phyloP scores from a whole-genome alignment of 768 basidiomycete species.

The Leucocoprinus leucothites region DNA sequence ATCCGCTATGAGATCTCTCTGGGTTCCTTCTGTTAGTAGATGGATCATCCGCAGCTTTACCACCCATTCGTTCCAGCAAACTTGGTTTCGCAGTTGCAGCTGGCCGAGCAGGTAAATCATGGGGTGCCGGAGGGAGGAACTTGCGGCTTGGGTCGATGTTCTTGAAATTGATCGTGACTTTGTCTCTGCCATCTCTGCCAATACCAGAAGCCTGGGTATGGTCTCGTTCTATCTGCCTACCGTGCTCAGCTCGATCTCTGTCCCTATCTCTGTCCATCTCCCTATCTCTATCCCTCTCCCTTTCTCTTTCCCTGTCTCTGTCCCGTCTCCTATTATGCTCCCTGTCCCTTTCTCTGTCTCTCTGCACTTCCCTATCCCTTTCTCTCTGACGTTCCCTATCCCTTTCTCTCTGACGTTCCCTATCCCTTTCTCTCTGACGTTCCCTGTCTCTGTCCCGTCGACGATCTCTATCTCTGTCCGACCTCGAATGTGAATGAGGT shows the following conservation, averaged over 20 bases:
- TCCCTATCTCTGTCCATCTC: constrained; percentile 16
- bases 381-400: constrained; percentile 2
- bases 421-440: constrained; percentile 13
- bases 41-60: neutral
- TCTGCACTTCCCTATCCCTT: neutral
- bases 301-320: constrained; percentile 15
- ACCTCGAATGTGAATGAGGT: constrained; percentile 22
- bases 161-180: constrained; percentile 5
- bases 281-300: constrained; percentile 13
- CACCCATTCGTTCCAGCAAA: neutral
- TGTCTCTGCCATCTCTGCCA: constrained; percentile 16
- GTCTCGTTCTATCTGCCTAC: neutral
- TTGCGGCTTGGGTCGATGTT: neutral
- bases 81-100: neutral
- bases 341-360: constrained; percentile 4
- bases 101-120: constrained; percentile 6
- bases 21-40: neutral
- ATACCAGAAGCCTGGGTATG: too few relatives aligned
- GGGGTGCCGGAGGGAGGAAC: neutral
- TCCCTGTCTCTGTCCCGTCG: constrained; percentile 19
- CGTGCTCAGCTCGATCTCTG: constrained; percentile 2
- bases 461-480: constrained; percentile 12
- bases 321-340: constrained; percentile 14
- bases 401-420: constrained; percentile 6
- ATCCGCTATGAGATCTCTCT: neutral